Base-by-base conservation (phyloP, 768 basidiomycete genomes). In the Hygrocybe coccinea region DNA sequence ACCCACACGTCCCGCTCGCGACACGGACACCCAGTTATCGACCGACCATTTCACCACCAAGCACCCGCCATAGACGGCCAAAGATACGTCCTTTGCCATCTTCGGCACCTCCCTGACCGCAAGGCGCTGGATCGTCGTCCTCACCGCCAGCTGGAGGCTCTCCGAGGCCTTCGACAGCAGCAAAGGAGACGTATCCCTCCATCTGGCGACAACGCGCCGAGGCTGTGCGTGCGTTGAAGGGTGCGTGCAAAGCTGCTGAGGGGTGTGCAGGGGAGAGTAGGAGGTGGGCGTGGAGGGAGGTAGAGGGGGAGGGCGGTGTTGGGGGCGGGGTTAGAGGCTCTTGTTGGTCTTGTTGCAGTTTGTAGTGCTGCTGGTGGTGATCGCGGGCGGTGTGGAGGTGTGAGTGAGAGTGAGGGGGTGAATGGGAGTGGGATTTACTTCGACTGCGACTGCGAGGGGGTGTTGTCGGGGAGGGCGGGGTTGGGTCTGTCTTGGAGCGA, bases 131-230 rank as follows among this genome's bases (percentile, higher is more conserved):
- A 4, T 21, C 68, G 54, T 77, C 75, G 11, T 64, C 61, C 53
- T 75, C 73, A 52, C 76, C 75, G 8, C 57, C 70, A 10, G 29
- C 58, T 9, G 82, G 77, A 14, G 86, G 86, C 19, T 73, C 74
- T 0, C 86, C 86, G 7, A 87, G 73, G 21, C 86, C 86, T 69
- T 84, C 84, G 9, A 87, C 77, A 48, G 76, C 79, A 38, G 82
- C 76, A 54, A 87, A 87, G n/a, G 79, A 80, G 35, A 87, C 82
- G 59, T 87, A 87, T 1, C 86, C 86, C 14, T 80, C 74, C 29
- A 82, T 77, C 34, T 76, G 68, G 22, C 74, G 75, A 58, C 84
- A 80, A 54, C 79, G 77, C 33, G 76, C 79, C n/a, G 77, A 77
- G 5, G 86, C 86, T 19, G 75, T 77, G 38, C 81, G 78, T 10